These are phyloP conservation scores for Aspergillus quadrilineatus DNA, from an alignment of 2,329 filamentous ascomycete species.

Conservation along the genomic window DNA sequence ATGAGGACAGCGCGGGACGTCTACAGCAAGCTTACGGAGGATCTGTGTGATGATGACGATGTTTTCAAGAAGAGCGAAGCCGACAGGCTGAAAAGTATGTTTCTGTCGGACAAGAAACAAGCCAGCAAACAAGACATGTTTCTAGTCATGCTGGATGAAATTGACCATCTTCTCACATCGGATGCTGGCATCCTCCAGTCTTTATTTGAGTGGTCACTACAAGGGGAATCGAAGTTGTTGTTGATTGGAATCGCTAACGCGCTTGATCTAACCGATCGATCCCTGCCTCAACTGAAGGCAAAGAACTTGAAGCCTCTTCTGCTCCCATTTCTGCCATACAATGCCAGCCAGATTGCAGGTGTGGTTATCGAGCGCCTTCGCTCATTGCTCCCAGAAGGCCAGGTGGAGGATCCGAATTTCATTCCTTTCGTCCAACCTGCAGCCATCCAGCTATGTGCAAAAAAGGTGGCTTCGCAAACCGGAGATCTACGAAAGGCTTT, in stretches of 20 bases:
- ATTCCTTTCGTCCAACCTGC: conserved; percentile 91
- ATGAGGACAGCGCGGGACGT: conserved; percentile 85
- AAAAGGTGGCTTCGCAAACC: conserved; percentile 91
- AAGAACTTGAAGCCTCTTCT: conserved; percentile 87
- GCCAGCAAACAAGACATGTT: conserved; percentile 54
- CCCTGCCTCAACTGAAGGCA: conserved; percentile 87
- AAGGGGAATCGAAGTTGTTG: conserved; percentile 73
- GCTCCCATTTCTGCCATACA: conserved; percentile 91
- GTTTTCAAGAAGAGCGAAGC: conserved; percentile 66
- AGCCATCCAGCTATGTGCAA: conserved; percentile 88
- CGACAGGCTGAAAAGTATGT: conserved; percentile 66
- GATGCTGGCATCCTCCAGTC: conserved; percentile 87
- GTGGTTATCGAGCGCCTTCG: conserved; percentile 83
- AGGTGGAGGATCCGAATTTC: conserved; percentile 53
- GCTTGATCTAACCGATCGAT: conserved; percentile 90
- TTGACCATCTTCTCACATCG: conserved; percentile 86
- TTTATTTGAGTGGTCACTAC: conserved; percentile 94
- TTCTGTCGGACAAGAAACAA: conserved; percentile 60
- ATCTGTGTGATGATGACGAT: conserved; percentile 63
- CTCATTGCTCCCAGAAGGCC: conserved; percentile 60
- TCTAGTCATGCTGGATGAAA: conserved; percentile 89
- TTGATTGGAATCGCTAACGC: conserved; percentile 95
- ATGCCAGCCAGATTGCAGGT: conserved; percentile 77
- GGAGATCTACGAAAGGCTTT: conserved; percentile 94
- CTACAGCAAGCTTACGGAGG: conserved; percentile 73